Base-by-base conservation (phyloP, 306 rosid species). In the Rosa multiflora region DNA sequence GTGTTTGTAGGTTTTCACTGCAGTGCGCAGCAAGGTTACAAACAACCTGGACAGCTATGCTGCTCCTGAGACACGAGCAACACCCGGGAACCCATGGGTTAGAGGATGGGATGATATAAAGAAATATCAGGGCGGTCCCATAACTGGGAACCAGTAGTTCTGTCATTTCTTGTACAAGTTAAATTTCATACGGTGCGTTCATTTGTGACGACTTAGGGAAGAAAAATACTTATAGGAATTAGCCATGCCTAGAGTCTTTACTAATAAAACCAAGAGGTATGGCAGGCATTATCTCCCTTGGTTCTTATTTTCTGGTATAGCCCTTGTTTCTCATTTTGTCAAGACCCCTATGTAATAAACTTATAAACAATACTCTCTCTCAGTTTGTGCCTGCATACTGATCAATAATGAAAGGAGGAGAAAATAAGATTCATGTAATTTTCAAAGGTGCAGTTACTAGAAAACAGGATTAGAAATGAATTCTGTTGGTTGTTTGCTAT, bases 31-130 rank as follows among this genome's bases (percentile, higher is more conserved):
- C 59, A 86, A 80, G 79, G 86, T 94, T 17, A 71, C 53, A 81
- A 89, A 75, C 77, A 94, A 91, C 77, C 94, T 92, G 67, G 84
- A 92, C 48, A 84, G 72, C 62, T 86, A 88, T 79, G 82, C 97
- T 42, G 86, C 97, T 61, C 91, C 93, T 0, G 91, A 87, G 85
- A 92, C 98, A 35, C 86, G 97, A 37, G 90, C 97, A 58, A 84
- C 81, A 55, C 88, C 98, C 10, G 97, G 97, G 18, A 81, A 86
- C 76, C 92, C 90, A 75, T 92, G 98, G 98, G 97, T 92, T 26
- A 92, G 97, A 78, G 98, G 97, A 47, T 94, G 97, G 98, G 98
- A 92, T 78, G 98, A 92, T 89, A 84, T 87, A 72, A 91, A 89
- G 85, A 90, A 83, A 81, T 88, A 83, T 77, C 86, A 75, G 59